Conservation (phyloP, 1,139 yeast genomes). For the Debaryomycetaceae sp. region DNA sequence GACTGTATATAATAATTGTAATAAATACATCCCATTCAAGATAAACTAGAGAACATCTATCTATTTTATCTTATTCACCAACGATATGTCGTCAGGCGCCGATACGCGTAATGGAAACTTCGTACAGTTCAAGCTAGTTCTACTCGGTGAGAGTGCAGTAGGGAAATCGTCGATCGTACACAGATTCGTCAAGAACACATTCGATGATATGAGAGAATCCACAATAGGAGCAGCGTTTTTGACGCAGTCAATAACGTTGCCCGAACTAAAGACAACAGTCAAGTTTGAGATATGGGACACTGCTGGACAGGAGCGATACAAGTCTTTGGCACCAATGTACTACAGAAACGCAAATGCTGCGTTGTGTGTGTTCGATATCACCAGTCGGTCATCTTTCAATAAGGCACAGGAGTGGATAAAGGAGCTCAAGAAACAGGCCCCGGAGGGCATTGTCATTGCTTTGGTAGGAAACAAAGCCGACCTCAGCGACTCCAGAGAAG, state of each 20-base stretch:
- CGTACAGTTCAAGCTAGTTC: slow-evolving; percentile 46
- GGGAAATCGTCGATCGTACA: slow-evolving; percentile 49
- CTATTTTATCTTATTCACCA: not conserved
- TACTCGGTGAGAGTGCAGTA: slow-evolving; percentile 48
- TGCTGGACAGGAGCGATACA: slow-evolving; percentile 50
- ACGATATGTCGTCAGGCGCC: slow-evolving; percentile 6
- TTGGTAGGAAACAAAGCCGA: slow-evolving; percentile 88
- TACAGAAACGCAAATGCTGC: slow-evolving; percentile 45
- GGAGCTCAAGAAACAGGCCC: slow-evolving; percentile 89
- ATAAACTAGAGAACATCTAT: not conserved
- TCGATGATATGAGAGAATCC: slow-evolving; percentile 90
- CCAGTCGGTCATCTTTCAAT: slow-evolving; percentile 57
- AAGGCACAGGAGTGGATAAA: slow-evolving; percentile 96
- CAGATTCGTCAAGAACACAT: slow-evolving; percentile 62
- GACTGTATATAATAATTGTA: not conserved
- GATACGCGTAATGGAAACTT: slow-evolving; percentile 12
- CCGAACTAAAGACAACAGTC: slow-evolving; percentile 33
- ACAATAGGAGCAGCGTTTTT: slow-evolving; percentile 97
- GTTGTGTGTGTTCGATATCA: slow-evolving; percentile 34
- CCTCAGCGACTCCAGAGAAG: slow-evolving; percentile 53
- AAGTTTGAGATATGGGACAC: slow-evolving; percentile 52
- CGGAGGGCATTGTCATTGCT: slow-evolving; percentile 78
- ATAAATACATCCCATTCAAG: not conserved
- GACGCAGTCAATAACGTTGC: slow-evolving; percentile 71
- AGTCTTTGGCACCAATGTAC: slow-evolving; percentile 48